phyloP scores from a whole-genome alignment of 768 basidiomycete species.

The Russula sp. region DNA sequence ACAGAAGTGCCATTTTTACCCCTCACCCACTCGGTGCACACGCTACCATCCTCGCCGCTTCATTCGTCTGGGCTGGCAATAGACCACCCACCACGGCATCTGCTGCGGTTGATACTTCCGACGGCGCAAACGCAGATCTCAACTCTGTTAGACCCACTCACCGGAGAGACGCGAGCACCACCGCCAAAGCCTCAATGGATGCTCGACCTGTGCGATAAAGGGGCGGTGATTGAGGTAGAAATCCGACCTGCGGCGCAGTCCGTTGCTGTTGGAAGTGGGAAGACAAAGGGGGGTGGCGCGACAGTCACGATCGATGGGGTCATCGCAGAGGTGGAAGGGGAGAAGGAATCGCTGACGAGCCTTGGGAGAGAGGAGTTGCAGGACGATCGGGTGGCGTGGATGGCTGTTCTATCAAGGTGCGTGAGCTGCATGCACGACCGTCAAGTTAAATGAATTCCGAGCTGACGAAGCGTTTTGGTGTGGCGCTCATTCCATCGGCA shows the following conservation, averaged over 20 bases:
- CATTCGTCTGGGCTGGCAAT: slow-evolving; percentile 66
- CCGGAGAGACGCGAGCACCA: slow-evolving; percentile 58
- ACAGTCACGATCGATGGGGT: slow-evolving; percentile 45
- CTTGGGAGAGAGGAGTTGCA: slow-evolving; percentile 75
- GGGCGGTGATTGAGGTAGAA: slow-evolving; percentile 55
- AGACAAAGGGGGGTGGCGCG: slow-evolving; percentile 35
- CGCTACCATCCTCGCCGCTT: slow-evolving; percentile 77
- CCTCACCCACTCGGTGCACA: slow-evolving; percentile 59
- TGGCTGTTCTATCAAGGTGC: slow-evolving; percentile 68
- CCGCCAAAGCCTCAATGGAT: slow-evolving; percentile 74
- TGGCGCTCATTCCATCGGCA: slow-evolving; percentile 3
- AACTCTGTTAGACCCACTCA: slow-evolving; percentile 78
- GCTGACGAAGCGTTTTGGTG: slow-evolving; percentile 11
- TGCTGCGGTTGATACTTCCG: slow-evolving; percentile 74
- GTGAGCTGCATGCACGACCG: slow-evolving; percentile 20
- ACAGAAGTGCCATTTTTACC: slow-evolving; percentile 42
- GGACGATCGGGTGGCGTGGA: slow-evolving; percentile 63
- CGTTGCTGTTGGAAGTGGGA: slow-evolving; percentile 28
- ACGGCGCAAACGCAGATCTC: slow-evolving; percentile 78
- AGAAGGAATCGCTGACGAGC: slow-evolving; percentile 72
- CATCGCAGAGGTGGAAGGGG: slow-evolving; percentile 50
- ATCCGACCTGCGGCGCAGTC: slow-evolving; percentile 46
- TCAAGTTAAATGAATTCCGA: slow-evolving; percentile 14
- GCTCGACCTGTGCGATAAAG: slow-evolving; percentile 56
- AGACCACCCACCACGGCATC: slow-evolving; percentile 59